Conservation (phyloP, 495 filamentous ascomycete genomes). For the Hypoxylon lienhwacheense region DNA sequence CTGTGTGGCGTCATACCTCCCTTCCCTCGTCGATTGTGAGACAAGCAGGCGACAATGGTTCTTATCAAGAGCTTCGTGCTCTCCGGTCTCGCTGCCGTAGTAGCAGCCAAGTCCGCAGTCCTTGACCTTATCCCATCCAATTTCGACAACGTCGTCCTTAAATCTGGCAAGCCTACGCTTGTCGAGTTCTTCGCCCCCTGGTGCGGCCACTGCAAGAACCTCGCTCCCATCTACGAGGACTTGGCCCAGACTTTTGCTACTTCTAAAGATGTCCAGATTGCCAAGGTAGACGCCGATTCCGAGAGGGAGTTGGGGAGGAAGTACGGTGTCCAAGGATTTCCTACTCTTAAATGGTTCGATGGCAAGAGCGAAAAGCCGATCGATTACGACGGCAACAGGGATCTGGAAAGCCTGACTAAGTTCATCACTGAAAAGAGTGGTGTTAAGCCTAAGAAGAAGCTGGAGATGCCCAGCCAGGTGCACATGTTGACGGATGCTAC, state of each 20-base stretch:
- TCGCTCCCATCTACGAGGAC: constrained; percentile 93
- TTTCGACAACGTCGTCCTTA: constrained; percentile 85
- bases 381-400: constrained; percentile 84
- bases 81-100: constrained; percentile 48
- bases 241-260: constrained; percentile 73
- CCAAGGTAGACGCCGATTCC: constrained; percentile 92
- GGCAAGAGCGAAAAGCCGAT: constrained; percentile 87
- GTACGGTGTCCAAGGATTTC: constrained; percentile 92
- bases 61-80: constrained; percentile 57
- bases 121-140: constrained; percentile 84
- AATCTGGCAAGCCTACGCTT: constrained; percentile 91
- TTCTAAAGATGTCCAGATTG: constrained; percentile 79
- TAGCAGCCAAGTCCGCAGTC: constrained; percentile 64
- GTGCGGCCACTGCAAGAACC: constrained; percentile 99
- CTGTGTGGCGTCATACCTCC: constrained; percentile 12
- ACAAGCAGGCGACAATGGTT: constrained; percentile 45
- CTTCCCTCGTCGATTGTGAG: constrained; percentile 5
- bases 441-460: constrained; percentile 71
- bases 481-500: constrained; percentile 75
- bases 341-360: constrained; percentile 97
- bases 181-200: constrained; percentile 99
- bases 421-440: constrained; percentile 92
- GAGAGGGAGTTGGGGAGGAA: constrained; percentile 79
- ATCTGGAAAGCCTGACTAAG: constrained; percentile 77
- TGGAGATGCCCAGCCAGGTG: constrained; percentile 67